phyloP scores from a whole-genome alignment of 2,329 filamentous ascomycete genomes.

The Aureobasidium pullulans region DNA sequence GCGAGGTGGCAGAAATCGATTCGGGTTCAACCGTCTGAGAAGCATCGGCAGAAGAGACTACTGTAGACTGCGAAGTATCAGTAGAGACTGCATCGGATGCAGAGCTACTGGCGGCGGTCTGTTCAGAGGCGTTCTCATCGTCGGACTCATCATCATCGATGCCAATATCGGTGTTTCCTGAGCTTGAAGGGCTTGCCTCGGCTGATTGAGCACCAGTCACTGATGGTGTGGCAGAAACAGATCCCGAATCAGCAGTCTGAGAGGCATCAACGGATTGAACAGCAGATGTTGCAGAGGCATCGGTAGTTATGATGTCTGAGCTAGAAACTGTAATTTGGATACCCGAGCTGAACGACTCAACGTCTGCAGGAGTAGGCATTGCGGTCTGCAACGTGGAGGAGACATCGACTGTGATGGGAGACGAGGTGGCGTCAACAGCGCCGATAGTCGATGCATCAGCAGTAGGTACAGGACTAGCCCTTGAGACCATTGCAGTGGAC shows the following conservation, averaged over 20 bases:
- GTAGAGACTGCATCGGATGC: too few relatives aligned
- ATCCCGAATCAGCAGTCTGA: not conserved
- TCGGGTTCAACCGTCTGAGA: not conserved
- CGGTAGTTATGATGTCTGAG: not conserved
- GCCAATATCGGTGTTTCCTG: not conserved
- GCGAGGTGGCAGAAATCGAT: not conserved
- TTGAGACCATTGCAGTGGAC: not conserved
- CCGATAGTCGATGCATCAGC: not conserved
- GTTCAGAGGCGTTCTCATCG: not conserved
- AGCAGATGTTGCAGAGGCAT: not conserved
- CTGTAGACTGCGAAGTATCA: not conserved
- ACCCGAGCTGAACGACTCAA: not conserved
- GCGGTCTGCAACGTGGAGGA: not conserved
- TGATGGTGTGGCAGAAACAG: not conserved
- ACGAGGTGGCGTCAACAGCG: not conserved
- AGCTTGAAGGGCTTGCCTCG: not conserved
- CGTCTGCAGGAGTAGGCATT: not conserved
- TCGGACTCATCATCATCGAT: not conserved
- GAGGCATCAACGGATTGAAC: not conserved
- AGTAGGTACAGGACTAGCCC: not conserved
- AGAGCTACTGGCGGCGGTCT: too few relatives aligned
- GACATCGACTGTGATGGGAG: not conserved
- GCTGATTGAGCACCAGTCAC: not conserved
- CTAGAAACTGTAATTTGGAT: not conserved
- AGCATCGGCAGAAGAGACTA: not conserved